phyloP scores from a whole-genome alignment of 805 yeast genomes.

The Kodamaea nitidulidarum region DNA sequence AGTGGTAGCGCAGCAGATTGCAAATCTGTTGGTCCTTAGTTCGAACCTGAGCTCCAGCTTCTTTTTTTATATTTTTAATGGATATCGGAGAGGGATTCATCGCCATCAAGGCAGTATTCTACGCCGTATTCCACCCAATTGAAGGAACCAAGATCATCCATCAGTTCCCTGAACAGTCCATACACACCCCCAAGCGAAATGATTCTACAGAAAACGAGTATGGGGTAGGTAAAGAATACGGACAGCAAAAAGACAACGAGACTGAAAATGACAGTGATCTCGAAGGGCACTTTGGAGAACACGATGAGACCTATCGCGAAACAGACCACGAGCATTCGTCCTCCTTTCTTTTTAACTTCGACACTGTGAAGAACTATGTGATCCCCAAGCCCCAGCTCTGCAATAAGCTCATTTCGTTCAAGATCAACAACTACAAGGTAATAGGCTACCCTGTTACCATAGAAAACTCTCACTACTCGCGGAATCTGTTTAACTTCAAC shows the following conservation, averaged over 20 bases:
- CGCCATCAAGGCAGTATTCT: slow-evolving; percentile 85
- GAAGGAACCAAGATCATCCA: slow-evolving; percentile 90
- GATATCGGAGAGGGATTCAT: slow-evolving; percentile 60
- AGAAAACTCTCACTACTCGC: slow-evolving; percentile 66
- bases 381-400: slow-evolving; percentile 93
- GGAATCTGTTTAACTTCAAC: slow-evolving; percentile 91
- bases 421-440: slow-evolving; percentile 64
- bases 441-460: slow-evolving; percentile 89
- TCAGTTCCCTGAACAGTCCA: slow-evolving; percentile 82
- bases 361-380: slow-evolving; percentile 80
- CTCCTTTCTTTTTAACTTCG: slow-evolving; percentile 60
- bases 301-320: slow-evolving; percentile 5
- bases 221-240: slow-evolving; percentile 1
- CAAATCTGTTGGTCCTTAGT: slow-evolving; percentile 98
- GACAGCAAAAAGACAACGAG: background rate
- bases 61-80: slow-evolving; percentile 20
- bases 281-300: background rate
- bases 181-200: slow-evolving; percentile 29
- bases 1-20: slow-evolving; percentile 99
- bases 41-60: slow-evolving; percentile 92
- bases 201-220: background rate
- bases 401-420: slow-evolving; percentile 71
- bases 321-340: slow-evolving; percentile 3
- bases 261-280: background rate
- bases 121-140: slow-evolving; percentile 90